Base-by-base conservation (phyloP, 805 yeast species). In the Kockiozyma suomiensis region DNA sequence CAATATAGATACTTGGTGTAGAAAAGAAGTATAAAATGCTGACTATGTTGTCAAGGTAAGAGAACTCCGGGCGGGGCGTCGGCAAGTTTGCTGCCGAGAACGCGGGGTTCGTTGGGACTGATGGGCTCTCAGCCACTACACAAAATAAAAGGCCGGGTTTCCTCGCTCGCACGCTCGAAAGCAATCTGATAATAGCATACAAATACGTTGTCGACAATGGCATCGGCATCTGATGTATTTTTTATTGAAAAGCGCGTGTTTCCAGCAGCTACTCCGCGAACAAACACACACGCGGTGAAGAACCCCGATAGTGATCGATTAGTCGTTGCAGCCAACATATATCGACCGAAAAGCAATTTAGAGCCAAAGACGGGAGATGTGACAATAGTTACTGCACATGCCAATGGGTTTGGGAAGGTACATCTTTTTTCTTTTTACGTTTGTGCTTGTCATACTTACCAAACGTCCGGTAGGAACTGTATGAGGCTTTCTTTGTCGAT, bases 401-500 rank as follows among this genome's bases (percentile, higher is more conserved):
- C 59, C 19, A 60, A 60, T 43, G 64, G 64, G 26, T 60, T 60
- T 42, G 42, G 37, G 13, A 59, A 59, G 46, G 64, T 54, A 13
- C n/a, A n/a, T n/a, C n/a, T n/a, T n/a, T n/a, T n/a, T n/a, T n/a
- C n/a, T n/a, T n/a, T n/a, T n/a, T n/a, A n/a, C n/a, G n/a, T n/a
- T n/a, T n/a, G n/a, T n/a, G n/a, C n/a, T n/a, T 21, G 21, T 12
- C 30, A 42, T 17, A 10, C 8, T 10, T 42, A 2, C 15, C 13
- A 7, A 21, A 7, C 3, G 23, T 47, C 37, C 28, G 25, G 7
- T 38, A 55, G 54, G 59, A 60, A 33, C 55, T 60, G 1, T 60
- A 60, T 30, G 62, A 57, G 32, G 48, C 59, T 19, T 47, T 57
- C 19, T 52, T 60, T 26, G 32, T 32, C 4, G 55, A 23, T 17